Conservation (phyloP, 176 grass and related monocot species). For the Stipa capillata region DNA sequence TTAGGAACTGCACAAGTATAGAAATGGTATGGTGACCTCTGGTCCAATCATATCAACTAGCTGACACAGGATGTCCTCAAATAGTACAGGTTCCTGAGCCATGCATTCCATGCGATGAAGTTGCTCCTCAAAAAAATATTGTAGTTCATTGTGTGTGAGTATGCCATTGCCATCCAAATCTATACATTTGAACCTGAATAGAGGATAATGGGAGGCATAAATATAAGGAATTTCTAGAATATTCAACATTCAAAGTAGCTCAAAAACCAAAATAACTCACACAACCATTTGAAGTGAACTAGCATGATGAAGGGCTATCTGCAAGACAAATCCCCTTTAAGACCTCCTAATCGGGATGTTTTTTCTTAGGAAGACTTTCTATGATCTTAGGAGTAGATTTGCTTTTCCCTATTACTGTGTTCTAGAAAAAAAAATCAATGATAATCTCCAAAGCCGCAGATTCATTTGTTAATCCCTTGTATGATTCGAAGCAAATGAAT, state of each 20-base stretch:
- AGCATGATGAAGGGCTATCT: not conserved
- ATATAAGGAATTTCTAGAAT: slow-evolving; percentile 7
- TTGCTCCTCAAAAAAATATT: slow-evolving; percentile 95
- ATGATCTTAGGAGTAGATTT: not conserved
- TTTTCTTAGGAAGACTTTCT: not conserved
- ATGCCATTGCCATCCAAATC: slow-evolving; percentile 91
- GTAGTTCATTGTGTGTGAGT: slow-evolving; percentile 81
- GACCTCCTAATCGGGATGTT: not conserved
- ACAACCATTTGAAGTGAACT: not conserved
- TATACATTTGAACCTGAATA: slow-evolving; percentile 87
- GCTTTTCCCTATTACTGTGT: not conserved
- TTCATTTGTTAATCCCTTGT: not conserved
- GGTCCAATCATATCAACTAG: slow-evolving; percentile 92
- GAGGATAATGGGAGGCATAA: slow-evolving; percentile 8
- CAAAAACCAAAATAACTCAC: slow-evolving; percentile 2
- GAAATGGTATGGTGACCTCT: slow-evolving; percentile 48
- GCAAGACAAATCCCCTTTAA: not conserved
- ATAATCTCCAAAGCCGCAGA: not conserved
- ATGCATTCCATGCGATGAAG: slow-evolving; percentile 98
- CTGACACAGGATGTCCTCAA: slow-evolving; percentile 92
- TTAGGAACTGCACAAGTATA: not conserved
- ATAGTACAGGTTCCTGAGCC: slow-evolving; percentile 91
- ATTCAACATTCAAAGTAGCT: not conserved
- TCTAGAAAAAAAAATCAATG: not conserved
- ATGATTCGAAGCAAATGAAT: not conserved